phyloP scores from a whole-genome alignment of 2,329 filamentous ascomycete species.

The Xylaria sp. region DNA sequence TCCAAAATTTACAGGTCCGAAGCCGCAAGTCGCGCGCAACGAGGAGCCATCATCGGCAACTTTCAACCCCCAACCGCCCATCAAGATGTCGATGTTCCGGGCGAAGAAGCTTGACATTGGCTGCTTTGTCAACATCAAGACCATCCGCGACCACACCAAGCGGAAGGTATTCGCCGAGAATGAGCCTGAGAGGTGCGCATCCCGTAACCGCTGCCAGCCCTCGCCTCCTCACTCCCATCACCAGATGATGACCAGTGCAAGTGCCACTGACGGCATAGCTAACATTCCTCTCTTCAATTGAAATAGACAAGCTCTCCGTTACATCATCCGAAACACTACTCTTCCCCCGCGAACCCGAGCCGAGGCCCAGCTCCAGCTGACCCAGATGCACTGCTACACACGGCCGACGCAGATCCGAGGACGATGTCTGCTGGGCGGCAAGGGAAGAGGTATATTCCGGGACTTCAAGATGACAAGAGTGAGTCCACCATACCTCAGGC shows the following conservation, averaged over 20 bases:
- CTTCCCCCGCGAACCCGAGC: slow-evolving; percentile 84
- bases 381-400: slow-evolving; percentile 97
- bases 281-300: slow-evolving; percentile 12
- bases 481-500: neutral
- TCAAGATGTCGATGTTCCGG: slow-evolving; percentile 84
- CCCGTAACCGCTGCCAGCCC: neutral
- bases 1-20: slow-evolving; percentile 39
- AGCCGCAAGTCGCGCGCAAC: slow-evolving; percentile 17
- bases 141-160: slow-evolving; percentile 96
- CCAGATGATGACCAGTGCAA: slow-evolving; percentile 13
- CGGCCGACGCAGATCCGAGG: slow-evolving; percentile 93
- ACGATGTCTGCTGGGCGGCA: slow-evolving; percentile 91
- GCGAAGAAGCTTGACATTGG: slow-evolving; percentile 90
- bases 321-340: slow-evolving; percentile 92
- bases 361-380: slow-evolving; percentile 91
- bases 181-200: slow-evolving; percentile 84
- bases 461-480: slow-evolving; percentile 79
- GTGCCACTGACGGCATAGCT: slow-evolving; percentile 12
- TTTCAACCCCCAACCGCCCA: slow-evolving; percentile 30
- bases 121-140: slow-evolving; percentile 85
- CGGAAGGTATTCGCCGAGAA: slow-evolving; percentile 88
- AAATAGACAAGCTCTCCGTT: slow-evolving; percentile 89
- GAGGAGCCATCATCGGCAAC: slow-evolving; percentile 24
- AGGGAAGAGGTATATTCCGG: slow-evolving; percentile 86
- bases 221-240: neutral